Base-by-base conservation (phyloP, 495 filamentous ascomycete genomes). In the Aspergillus mulundensis region DNA sequence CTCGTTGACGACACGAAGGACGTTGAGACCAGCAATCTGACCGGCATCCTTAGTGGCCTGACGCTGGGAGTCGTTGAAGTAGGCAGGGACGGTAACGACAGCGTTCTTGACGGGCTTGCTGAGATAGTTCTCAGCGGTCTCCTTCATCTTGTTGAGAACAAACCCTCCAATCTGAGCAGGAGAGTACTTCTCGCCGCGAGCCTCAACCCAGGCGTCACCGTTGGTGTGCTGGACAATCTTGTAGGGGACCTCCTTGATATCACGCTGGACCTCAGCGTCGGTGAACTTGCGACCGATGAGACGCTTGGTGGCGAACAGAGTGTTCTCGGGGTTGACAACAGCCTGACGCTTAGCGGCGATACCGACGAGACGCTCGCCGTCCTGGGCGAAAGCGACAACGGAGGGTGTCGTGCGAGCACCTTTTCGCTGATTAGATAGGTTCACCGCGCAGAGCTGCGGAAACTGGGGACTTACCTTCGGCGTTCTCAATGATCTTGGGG, bases 201-300 rank as follows among this genome's bases (percentile, higher is more conserved):
- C 92, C 77, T 93, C 86, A 54, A 98, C 87, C 94, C 94, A 98
- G 63, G 94, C 94, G 66, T 98, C 94, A 63, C 94, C 94, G 70
- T 98, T 98, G 74, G 81, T 84, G 85, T 98, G 94, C 76, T 96
- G 93, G 44, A 97, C 87, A 65, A 98, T 98, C 84, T 97, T 97
- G 84, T 96, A 98, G 51, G 94, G 94, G 14, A 98, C 94, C 76
- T 98, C 90, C 76, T 94, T 89, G 73, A 98, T 93, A 65, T 98
- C 94, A 68, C 93, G 88, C 82, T 98, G 94, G 38, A 96, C 91
- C 81, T 98, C 94, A 61, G 81, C 68, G 70, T 98, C 94, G 70
- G 87, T 94, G 81, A 91, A 98, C 81, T 97, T 97, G 69, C 94
- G 91, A 63, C 94, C 94, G 70, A 98, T 98, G 70, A 98, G 85